Base-by-base conservation (phyloP, 345 rosid species). In the Pelargonium nanum region DNA sequence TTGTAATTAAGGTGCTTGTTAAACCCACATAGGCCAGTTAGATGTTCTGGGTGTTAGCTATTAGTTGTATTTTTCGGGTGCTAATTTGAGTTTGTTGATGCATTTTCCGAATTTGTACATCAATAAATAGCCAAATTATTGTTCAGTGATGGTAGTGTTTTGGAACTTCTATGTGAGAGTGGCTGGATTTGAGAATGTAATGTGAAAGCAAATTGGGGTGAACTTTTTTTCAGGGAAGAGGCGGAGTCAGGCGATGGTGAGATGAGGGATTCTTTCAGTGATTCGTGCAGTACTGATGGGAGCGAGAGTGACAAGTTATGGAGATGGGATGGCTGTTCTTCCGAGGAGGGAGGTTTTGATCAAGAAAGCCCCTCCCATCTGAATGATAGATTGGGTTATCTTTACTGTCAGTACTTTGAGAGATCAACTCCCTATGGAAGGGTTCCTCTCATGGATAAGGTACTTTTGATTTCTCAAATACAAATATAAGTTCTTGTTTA, bases 321-420 rank as follows among this genome's bases (percentile, higher is more conserved):
- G 58, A 85, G 93, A 74, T 80, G 61, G 70, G 91, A 87, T n/a
- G 95, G 87, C 56, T 82, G 81, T 61, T 88, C 97, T 0, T 94
- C 97, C 10, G 97, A 90, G 30, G 99, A 88, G 56, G 97, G 91
- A 32, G 87, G 91, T 20, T 74, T 67, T 8, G 97, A 89, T 52
- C 94, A 83, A 20, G 96, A 85, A 22, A 24, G 45, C 12, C 62
- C 62, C 2, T 70, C 71, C 64, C 77, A 58, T 63, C 64, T 68
- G 45, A 71, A 65, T 24, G 76, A 74, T 60, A 48, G 70, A 64
- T 44, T 74, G 59, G 86, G 83, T 26, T 64, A 63, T 57, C 74
- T 68, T 3, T 72, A 81, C 61, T 78, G 68, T 62, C 81, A 76
- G 69, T 70, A 76, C 75, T 74, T 72, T 24, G 86, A 81, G 71